Evolutionary conservation across 1,284 basidiomycete species (phyloP), one percentile per base, ranked within the genome.

Genomic region (Volvariella volvacea): DNA sequence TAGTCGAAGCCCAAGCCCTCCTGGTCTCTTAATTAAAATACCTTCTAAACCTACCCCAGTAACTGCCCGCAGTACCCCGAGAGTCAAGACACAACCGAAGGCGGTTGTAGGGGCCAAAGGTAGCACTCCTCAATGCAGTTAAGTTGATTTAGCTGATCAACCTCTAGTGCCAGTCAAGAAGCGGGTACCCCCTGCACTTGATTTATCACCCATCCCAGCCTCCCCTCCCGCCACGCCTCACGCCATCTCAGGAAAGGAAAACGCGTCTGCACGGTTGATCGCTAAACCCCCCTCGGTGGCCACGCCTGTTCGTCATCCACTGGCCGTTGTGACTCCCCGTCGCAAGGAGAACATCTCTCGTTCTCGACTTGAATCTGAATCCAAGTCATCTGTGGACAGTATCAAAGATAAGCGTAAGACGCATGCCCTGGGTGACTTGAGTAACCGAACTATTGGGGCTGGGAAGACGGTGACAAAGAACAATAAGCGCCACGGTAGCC

Each of bases 141-240:
- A 21, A n/a, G 19, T 6, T 22, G 36, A n/a, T 40, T 7, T 14
- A 8, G 22, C 28, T 47, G 20, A 47, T 39, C 20, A 43, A 7
- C 20, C 4, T 39, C 12, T 52, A 48, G 55, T 55, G 31, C 60
- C 58, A 42, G 48, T 60, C 12, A 61, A 63, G 48, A 73, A 68
- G 51, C 68, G 71, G 14, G 59, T 56, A 4, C 56, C 57, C 0
- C 59, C 60, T 16, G 44, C 61, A 22, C 52, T 55, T n/a, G 66
- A 69, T 43, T 57, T 74, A n/a, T 71, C 71, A 2, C 71, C 72
- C 2, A 67, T 73, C 57, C 71, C 70, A 52, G 70, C 62, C 17
- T 73, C 71, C 7, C 69, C 70, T 12, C 65, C 61, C 12, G 49
- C 54, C 9, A 66, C 70, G 3, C 66, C 68, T 3, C 52, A 55